These are phyloP conservation scores for Diutina mesorugosa DNA, from an alignment of 1,139 yeast genomes.

Conservation along the genomic window DNA sequence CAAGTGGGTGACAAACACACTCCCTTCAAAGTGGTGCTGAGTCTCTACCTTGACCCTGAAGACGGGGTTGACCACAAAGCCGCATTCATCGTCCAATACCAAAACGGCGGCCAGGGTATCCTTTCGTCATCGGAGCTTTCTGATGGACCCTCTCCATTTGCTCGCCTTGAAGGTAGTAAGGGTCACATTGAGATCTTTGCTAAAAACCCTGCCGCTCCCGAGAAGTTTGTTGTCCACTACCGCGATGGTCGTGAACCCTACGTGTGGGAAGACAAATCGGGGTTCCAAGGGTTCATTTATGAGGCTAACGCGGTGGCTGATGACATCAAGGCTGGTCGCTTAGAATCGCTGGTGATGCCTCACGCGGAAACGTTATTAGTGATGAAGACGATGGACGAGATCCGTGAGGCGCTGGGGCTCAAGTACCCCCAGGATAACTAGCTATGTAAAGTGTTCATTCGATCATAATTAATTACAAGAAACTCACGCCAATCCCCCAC, in stretches of 20 bases:
- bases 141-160: conserved; percentile 18
- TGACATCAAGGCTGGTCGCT: conserved; percentile 22
- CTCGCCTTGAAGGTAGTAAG: conserved; percentile 23
- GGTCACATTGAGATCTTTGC: conserved; percentile 20
- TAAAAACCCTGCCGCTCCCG: conserved; percentile 17
- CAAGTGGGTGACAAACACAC: conserved; percentile 13
- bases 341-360: conserved; percentile 24
- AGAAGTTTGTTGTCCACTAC: neutral
- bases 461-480: conserved; percentile 30
- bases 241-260: neutral
- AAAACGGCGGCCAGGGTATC: conserved; percentile 22
- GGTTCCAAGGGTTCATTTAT: conserved; percentile 31
- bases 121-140: conserved; percentile 19
- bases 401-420: conserved; percentile 27
- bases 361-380: conserved; percentile 30
- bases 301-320: conserved; percentile 40
- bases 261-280: neutral
- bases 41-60: conserved; percentile 16
- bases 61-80: conserved; percentile 14
- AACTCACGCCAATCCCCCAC: conserved; percentile 84
- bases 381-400: conserved; percentile 30
- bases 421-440: conserved; percentile 25
- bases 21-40: conserved; percentile 17
- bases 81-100: conserved; percentile 20
- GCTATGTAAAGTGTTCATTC: neutral